These are phyloP conservation scores for Pyrenula aspistea DNA, from an alignment of 495 filamentous ascomycete species.

Conservation along the genomic window DNA sequence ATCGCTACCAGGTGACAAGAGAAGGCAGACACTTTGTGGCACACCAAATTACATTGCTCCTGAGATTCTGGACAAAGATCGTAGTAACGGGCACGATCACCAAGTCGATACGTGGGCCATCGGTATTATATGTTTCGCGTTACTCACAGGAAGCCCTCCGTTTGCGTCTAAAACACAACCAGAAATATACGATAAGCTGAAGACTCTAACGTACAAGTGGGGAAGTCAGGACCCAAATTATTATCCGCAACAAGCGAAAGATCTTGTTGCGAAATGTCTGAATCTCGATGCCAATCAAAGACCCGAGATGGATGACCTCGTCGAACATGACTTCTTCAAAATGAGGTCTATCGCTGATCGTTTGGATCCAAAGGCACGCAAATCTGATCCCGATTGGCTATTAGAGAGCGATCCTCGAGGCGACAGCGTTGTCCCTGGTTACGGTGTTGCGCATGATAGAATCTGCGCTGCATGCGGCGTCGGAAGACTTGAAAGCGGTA, in stretches of 20 bases:
- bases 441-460: slow-evolving; percentile 32
- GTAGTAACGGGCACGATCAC: slow-evolving; percentile 69
- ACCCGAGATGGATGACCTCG: slow-evolving; percentile 69
- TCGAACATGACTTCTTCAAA: slow-evolving; percentile 72
- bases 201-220: slow-evolving; percentile 65
- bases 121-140: slow-evolving; percentile 87
- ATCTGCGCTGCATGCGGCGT: slow-evolving; percentile 41
- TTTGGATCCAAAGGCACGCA: slow-evolving; percentile 28
- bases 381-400: slow-evolving; percentile 32
- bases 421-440: slow-evolving; percentile 31
- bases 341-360: slow-evolving; percentile 40
- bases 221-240: slow-evolving; percentile 43
- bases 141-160: slow-evolving; percentile 80
- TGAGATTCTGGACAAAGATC: slow-evolving; percentile 75
- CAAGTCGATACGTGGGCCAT: slow-evolving; percentile 96
- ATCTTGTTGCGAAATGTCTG: slow-evolving; percentile 63
- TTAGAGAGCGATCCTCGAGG: slow-evolving; percentile 30
- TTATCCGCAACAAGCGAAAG: slow-evolving; percentile 52
- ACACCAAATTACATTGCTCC: slow-evolving; percentile 98
- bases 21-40: slow-evolving; percentile 85
- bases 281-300: slow-evolving; percentile 59
- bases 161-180: slow-evolving; percentile 80
- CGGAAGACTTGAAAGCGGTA: slow-evolving; percentile 14
- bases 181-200: slow-evolving; percentile 71
- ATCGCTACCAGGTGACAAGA: slow-evolving; percentile 71